Conservation (phyloP, 306 rosid species). For the Cucurbita argyrosperma region DNA sequence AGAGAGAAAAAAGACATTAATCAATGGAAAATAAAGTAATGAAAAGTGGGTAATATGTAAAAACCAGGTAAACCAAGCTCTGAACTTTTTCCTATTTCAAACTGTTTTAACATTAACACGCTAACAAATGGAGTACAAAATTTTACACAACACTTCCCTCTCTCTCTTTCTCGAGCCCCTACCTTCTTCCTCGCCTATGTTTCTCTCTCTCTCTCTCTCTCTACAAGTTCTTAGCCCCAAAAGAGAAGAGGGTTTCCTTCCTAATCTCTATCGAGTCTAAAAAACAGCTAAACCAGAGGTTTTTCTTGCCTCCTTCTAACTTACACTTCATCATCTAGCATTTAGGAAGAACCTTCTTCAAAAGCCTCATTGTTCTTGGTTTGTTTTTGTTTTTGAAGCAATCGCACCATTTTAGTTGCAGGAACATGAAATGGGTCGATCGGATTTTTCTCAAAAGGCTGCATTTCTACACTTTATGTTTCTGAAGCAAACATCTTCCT, state of each 20-base stretch:
- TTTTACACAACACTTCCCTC: constrained; percentile 22
- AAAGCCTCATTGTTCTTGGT: constrained; percentile 2
- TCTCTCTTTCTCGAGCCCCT: constrained; percentile 98
- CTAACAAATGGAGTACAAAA: constrained; percentile 18
- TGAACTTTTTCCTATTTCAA: constrained; percentile 1
- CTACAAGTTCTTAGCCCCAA: neutral
- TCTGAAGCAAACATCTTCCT: constrained; percentile 10
- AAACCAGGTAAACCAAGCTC: neutral
- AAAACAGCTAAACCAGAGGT: neutral
- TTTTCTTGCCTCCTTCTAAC: neutral
- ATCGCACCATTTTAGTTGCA: constrained; percentile 1
- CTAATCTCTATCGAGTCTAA: neutral
- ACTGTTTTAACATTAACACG: constrained; percentile 12
- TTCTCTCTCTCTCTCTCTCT: constrained; percentile 6
- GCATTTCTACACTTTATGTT: constrained; percentile 15
- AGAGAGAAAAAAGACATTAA: neutral
- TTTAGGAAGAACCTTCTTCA: neutral
- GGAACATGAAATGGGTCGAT: constrained; percentile 23
- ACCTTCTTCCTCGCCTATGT: constrained; percentile 31
- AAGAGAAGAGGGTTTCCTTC: neutral
- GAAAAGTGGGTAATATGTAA: too few species aligned
- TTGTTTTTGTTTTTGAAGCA: constrained; percentile 9
- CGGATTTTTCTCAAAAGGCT: constrained; percentile 13
- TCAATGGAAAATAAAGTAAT: neutral
- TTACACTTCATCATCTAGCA: neutral